Evolutionary conservation across 78 protist genomes (phyloP).

Genomic region (Cavenderia fasciculata): DNA sequence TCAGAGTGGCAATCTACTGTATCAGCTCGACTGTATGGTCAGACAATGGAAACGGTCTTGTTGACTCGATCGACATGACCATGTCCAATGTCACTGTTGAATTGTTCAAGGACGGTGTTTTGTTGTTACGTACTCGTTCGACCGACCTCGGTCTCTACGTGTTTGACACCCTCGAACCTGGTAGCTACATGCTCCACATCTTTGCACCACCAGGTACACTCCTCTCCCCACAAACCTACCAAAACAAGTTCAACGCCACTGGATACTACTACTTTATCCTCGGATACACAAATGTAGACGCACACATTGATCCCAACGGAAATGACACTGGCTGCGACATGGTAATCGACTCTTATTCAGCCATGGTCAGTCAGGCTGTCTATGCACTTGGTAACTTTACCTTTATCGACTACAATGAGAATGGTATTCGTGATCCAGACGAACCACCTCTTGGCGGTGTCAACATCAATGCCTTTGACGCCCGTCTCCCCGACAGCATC

Average conservation of each 20-base stretch:
- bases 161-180: slow-evolving; percentile 6
- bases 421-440: slow-evolving; percentile 49
- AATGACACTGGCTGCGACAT: background rate
- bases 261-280: slow-evolving; percentile 17
- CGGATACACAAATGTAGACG: background rate
- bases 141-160: slow-evolving; percentile 3
- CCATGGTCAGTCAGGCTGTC: background rate
- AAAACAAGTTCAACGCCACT: background rate
- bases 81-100: background rate
- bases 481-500: background rate
- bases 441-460: slow-evolving; percentile 3
- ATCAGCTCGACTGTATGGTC: slow-evolving; percentile 1
- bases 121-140: background rate
- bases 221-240: background rate
- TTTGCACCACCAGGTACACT: background rate
- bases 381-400: slow-evolving; percentile 34
- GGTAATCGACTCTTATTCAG: background rate
- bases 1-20: background rate
- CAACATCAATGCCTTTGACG: background rate
- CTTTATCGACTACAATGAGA: slow-evolving; percentile 21
- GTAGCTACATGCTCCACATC: background rate
- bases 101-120: background rate
- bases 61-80: slow-evolving; percentile 2
- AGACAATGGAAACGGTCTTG: slow-evolving; percentile 17
- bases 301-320: background rate